Conservation (phyloP, 768 basidiomycete genomes). For the Steccherinum ochraceum region DNA sequence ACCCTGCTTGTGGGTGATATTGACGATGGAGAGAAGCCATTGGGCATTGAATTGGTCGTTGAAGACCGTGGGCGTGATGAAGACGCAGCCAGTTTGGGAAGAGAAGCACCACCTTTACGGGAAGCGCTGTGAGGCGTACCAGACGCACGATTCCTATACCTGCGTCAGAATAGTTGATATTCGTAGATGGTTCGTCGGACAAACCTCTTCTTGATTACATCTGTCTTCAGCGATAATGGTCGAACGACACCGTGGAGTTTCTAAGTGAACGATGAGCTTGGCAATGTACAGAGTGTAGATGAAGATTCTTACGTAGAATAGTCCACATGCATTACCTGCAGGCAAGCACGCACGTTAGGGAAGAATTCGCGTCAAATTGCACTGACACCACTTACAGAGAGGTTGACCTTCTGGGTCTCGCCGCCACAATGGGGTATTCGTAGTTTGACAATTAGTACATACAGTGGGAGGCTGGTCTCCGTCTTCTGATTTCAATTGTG, state of each 20-base stretch:
- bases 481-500: slow-evolving; percentile 46
- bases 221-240: slow-evolving; percentile 92
- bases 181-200: slow-evolving; percentile 9
- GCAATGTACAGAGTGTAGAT: not conserved
- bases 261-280: slow-evolving; percentile 31
- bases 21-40: slow-evolving; percentile 37
- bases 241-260: slow-evolving; percentile 96
- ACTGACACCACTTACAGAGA: slow-evolving; percentile 52
- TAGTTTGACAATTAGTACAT: slow-evolving; percentile 94
- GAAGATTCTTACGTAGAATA: slow-evolving; percentile 73
- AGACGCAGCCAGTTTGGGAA: slow-evolving; percentile 75
- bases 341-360: slow-evolving; percentile 12
- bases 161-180: not conserved
- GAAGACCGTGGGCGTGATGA: slow-evolving; percentile 65
- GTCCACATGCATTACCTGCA: slow-evolving; percentile 82
- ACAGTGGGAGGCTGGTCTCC: slow-evolving; percentile 70
- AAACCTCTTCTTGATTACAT: slow-evolving; percentile 95
- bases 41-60: slow-evolving; percentile 54
- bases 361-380: slow-evolving; percentile 11
- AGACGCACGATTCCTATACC: slow-evolving; percentile 72
- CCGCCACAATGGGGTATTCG: slow-evolving; percentile 91
- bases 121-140: slow-evolving; percentile 61
- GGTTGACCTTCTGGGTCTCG: slow-evolving; percentile 91
- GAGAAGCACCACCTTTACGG: slow-evolving; percentile 52
- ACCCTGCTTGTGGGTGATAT: slow-evolving; percentile 27